phyloP scores from a whole-genome alignment of 805 yeast genomes.

The Zygoascus flipseniorum region DNA sequence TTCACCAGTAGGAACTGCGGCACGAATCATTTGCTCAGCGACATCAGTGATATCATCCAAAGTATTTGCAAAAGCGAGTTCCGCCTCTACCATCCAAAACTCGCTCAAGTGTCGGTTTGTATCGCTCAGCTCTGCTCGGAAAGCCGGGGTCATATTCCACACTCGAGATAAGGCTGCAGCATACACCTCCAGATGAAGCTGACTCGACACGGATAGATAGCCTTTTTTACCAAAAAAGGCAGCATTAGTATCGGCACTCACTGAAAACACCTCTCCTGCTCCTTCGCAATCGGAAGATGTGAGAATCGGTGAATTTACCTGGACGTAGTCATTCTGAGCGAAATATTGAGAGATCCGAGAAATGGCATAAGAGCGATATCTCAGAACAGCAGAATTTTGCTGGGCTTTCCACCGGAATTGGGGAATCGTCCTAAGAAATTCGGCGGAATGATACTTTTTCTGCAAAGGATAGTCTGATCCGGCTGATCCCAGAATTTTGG shows the following conservation, averaged over 20 bases:
- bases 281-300: conserved; percentile 96
- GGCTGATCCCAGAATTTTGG: conserved; percentile 50
- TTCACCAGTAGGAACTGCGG: conserved; percentile 28
- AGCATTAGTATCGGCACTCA: conserved; percentile 29
- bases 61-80: conserved; percentile 51
- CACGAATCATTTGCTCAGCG: conserved; percentile 62
- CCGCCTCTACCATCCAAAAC: conserved; percentile 98
- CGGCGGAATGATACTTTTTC: conserved; percentile 62
- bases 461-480: conserved; percentile 69
- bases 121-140: conserved; percentile 86
- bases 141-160: conserved; percentile 87
- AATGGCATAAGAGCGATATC: conserved; percentile 68
- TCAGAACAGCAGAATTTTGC: conserved; percentile 53
- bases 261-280: conserved; percentile 80
- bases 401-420: conserved; percentile 68
- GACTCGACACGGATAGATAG: conserved; percentile 83
- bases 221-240: conserved; percentile 44
- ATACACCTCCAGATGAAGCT: conserved; percentile 77
- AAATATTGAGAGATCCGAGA: conserved; percentile 46
- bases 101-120: conserved; percentile 89
- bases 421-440: conserved; percentile 64
- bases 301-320: conserved; percentile 77
- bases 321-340: conserved; percentile 44
- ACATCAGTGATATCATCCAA: conserved; percentile 55
- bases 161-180: conserved; percentile 69